These are phyloP conservation scores for Coelastrella sp. DNA, from an alignment of 139 green algal genomes.

Conservation along the genomic window DNA sequence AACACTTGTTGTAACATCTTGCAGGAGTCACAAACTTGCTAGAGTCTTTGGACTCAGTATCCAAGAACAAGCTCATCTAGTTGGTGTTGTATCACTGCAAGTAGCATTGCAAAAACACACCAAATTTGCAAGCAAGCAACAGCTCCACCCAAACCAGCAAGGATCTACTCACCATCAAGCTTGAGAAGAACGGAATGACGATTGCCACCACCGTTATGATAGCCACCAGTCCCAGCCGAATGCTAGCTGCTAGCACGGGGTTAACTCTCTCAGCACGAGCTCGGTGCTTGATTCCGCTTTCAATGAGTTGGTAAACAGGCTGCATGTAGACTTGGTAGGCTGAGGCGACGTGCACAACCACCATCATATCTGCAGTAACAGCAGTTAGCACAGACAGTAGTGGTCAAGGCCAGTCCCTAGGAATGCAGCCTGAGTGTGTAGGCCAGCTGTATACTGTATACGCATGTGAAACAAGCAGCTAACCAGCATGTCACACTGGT, in stretches of 20 bases:
- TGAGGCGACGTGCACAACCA: constrained; percentile 56
- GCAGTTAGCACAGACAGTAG: neutral
- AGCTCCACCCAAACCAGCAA: neutral
- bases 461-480: too few relatives aligned
- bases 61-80: too few relatives aligned
- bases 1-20: too few relatives aligned
- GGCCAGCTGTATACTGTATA: too few relatives aligned
- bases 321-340: constrained; percentile 64
- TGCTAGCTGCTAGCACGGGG: neutral
- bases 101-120: too few relatives aligned
- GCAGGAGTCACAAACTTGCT: too few relatives aligned
- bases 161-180: constrained; percentile 26
- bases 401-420: neutral
- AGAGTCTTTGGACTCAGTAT: too few relatives aligned
- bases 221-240: constrained; percentile 48
- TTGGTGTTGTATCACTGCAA: too few relatives aligned
- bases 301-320: constrained; percentile 55
- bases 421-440: neutral
- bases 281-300: constrained; percentile 22
- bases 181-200: constrained; percentile 56
- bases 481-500: too few relatives aligned
- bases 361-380: constrained; percentile 42
- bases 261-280: neutral
- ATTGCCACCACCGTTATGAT: constrained; percentile 54
- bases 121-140: neutral